Evolutionary conservation across 2,329 filamentous ascomycete species (phyloP), one percentile per base, ranked within the genome.

Genomic region (Calonectria fujianensis): DNA sequence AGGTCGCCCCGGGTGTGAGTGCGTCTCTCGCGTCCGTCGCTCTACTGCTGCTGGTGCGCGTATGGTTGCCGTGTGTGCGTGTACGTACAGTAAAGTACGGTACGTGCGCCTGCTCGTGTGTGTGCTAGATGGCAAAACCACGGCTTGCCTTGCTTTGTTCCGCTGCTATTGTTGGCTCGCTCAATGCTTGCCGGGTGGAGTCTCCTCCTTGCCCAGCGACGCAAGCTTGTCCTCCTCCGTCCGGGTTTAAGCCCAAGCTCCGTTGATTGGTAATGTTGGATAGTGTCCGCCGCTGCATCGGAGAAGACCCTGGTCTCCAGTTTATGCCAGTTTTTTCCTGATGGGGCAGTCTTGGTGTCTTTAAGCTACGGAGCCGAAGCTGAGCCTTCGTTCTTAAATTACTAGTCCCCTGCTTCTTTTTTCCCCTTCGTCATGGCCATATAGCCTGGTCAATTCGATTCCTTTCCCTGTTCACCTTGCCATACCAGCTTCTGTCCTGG

Each of bases 221-320:
- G 41, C 41, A 32, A 51, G 39, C 57, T 18, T 31, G 27, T 71
- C 68, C 52, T 51, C 20, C 24, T 24, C 24, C 24, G 24, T 24
- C 24, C 73, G 66, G 65, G n/a, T 29, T 73, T 70, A 75, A 35
- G 51, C 32, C 66, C 64, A 70, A 70, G 70, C 66, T 67, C 70
- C 73, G 73, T 70, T 73, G 73, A 75, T 75, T 75, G 73, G 73
- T 75, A 75, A 75, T 73, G 73, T 59, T 6, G 31, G 59, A 66
- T 51, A 31, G 39, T 54, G 51, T 61, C 29, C 29, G 61, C 51
- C 54, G 59, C 54, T 64, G 63, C 48, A 65, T 51, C 41, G 24
- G 48, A 64, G 54, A 52, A 37, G 66, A 52, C 59, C 67, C 61
- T 69, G 20, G 37, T 69, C 51, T 45, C 24, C n/a, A 52, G 24